Evolutionary conservation across 192 early-diverging fungal genomes (phyloP), one percentile per base, ranked within the genome.

Genomic region (Gryganskiella cystojenkinii): DNA sequence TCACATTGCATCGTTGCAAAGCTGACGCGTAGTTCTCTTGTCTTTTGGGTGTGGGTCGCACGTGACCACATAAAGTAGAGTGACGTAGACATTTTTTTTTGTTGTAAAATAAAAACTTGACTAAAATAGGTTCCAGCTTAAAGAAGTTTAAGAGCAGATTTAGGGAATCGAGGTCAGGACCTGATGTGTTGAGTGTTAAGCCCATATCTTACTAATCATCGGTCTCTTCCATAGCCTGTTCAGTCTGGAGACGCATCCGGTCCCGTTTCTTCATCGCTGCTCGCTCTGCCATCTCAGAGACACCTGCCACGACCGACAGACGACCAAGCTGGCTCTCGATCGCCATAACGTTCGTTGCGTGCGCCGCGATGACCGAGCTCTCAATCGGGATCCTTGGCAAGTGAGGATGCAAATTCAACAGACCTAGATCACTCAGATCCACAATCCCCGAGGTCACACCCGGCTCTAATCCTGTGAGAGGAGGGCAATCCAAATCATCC

Each of bases 281-380:
- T n/a, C 47, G 15, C 22, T 50, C 47, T 50, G 47, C 47, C 6
- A 50, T 50, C 47, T 50, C 47, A 50, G 19, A 50, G 19, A 50
- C 47, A 50, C 47, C 47, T 5, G 47, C 47, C 6, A 50, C 47
- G 5, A 50, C 47, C 4, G 47, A 24, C 47, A 50, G 22, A n/a
- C 19, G 15, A 50, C 47, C 47, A 24, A 20, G 22, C 22, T 50
- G 47, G 15, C 19, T 17, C 19, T 50, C 47, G 19, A 50, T 50
- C 4, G 47, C 22, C 47, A 50, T 50, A 4, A 24, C 47, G 19
- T 50, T 24, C 6, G 47, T 50, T 4, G 4, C 15, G 15, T 17
- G 6, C 9, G 22, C 22, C 6, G 15, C 19, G 9, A 17, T 24
- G 22, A 6, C 19, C 47, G 47, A 50, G 19, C 19, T 50, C 47